Evolutionary conservation across 108 stramenopile genomes (phyloP).

Genomic region (Cyclotella distinguenda): DNA sequence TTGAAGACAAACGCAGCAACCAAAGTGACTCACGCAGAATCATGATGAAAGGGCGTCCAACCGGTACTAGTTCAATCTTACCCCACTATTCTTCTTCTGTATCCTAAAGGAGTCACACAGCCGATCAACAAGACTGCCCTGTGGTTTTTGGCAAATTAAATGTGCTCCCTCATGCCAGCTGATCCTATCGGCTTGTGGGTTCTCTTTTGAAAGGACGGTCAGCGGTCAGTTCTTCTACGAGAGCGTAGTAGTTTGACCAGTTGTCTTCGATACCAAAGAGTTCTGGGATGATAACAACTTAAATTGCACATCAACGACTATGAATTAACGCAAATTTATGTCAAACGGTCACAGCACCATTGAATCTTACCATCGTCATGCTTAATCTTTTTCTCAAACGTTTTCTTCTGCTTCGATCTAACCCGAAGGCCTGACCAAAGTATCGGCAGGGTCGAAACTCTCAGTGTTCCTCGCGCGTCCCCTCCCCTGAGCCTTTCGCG

Average conservation of each 20-base stretch:
- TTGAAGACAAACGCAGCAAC: constrained; percentile 1
- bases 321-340: neutral
- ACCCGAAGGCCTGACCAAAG: constrained; percentile 74
- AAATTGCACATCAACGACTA: too few relatives aligned
- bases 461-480: constrained; percentile 67
- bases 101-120: constrained; percentile 80
- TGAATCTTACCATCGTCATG: constrained; percentile 71
- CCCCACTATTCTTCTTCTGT: constrained; percentile 47
- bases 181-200: constrained; percentile 60
- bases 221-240: constrained; percentile 79
- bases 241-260: constrained; percentile 76
- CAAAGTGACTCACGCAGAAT: constrained; percentile 60
- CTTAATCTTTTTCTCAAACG: constrained; percentile 48
- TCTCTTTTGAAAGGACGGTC: constrained; percentile 47
- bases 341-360: neutral
- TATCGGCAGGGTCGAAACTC: constrained; percentile 73
- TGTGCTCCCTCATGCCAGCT: constrained; percentile 87
- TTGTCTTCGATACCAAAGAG: constrained; percentile 73
- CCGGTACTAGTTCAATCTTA: constrained; percentile 80
- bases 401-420: constrained; percentile 13
- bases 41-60: constrained; percentile 93
- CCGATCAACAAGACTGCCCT: constrained; percentile 53
- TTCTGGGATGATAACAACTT: constrained; percentile 83
- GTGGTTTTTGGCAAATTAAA: constrained; percentile 74
- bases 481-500: constrained; percentile 44